Conservation (phyloP, 441 rosid genomes). For the Populus trichocarpa region DNA sequence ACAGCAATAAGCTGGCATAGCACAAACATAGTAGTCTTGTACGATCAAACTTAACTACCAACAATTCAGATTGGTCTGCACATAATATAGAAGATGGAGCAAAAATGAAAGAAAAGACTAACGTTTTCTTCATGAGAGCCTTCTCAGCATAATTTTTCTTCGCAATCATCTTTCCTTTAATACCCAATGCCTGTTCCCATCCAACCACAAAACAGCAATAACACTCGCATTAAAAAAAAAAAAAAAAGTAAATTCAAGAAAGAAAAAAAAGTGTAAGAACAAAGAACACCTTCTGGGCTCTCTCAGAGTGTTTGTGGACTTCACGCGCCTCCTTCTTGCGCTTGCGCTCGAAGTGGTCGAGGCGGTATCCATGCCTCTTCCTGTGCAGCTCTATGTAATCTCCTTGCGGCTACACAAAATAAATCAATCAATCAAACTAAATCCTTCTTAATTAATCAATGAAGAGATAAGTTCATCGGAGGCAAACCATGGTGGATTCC, state of each 20-base stretch:
- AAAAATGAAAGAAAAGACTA: slow-evolving; percentile 18
- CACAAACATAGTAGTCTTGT: too few relatives aligned
- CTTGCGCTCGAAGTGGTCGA: slow-evolving; percentile 66
- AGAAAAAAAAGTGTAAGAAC: neutral
- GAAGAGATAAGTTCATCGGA: neutral
- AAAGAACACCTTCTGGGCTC: slow-evolving; percentile 57
- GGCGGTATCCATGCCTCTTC: slow-evolving; percentile 79
- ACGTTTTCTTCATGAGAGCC: slow-evolving; percentile 97
- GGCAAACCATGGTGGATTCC: slow-evolving; percentile 36
- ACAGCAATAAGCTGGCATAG: too few relatives aligned
- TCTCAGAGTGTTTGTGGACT: slow-evolving; percentile 65
- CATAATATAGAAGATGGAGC: too few relatives aligned
- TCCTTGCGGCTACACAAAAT: slow-evolving; percentile 74
- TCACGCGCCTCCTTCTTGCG: slow-evolving; percentile 92
- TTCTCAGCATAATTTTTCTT: slow-evolving; percentile 89
- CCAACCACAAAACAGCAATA: neutral
- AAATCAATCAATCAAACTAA: neutral
- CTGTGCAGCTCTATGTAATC: slow-evolving; percentile 73
- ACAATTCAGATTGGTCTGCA: too few relatives aligned
- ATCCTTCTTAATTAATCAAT: neutral
- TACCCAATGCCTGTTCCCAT: slow-evolving; percentile 59
- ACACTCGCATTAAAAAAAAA: neutral
- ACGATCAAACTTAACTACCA: too few relatives aligned
- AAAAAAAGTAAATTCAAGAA: neutral
- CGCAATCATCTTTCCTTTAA: slow-evolving; percentile 91